Conservation (phyloP, 139 green algal species). For the Chlorella sp. region DNA sequence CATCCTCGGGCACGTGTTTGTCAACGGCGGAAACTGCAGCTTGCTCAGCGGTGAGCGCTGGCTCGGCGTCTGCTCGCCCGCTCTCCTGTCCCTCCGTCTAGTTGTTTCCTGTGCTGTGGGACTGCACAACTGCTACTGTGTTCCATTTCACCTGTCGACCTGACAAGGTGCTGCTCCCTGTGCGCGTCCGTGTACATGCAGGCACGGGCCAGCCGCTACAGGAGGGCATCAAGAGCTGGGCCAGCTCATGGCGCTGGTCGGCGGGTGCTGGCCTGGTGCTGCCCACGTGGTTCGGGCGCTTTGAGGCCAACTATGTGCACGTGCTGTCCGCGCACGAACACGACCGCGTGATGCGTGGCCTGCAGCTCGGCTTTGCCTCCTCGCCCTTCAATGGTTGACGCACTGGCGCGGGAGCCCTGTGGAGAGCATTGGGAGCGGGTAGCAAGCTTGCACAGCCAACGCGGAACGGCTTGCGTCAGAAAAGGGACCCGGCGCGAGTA, state of each 20-base stretch:
- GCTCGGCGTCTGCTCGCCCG: no score
- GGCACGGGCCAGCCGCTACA: neutral
- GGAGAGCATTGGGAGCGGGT: no score
- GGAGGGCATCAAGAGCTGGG: neutral
- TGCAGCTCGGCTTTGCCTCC: conserved; percentile 64
- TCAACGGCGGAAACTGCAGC: conserved; percentile 65
- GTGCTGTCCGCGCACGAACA: conserved; percentile 38
- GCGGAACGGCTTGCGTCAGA: no score
- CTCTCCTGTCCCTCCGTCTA: no score
- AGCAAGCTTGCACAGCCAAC: no score
- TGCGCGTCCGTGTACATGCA: neutral
- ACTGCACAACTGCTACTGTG: no score
- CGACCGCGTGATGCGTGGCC: conserved; percentile 45
- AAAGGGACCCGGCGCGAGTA: no score
- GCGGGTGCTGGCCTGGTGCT: conserved; percentile 49
- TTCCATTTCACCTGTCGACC: no score
- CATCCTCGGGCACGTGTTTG: conserved; percentile 67
- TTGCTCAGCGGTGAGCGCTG: no score
- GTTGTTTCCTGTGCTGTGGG: no score
- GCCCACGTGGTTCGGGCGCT: conserved; percentile 39
- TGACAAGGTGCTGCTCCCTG: neutral
- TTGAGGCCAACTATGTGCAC: conserved; percentile 52
- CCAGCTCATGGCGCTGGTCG: conserved; percentile 30
- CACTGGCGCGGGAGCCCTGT: no score
- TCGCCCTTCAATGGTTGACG: conserved; percentile 2